These are phyloP conservation scores for Backusella parvicylindrica DNA, from an alignment of 192 early-diverging fungal species.

Conservation along the genomic window DNA sequence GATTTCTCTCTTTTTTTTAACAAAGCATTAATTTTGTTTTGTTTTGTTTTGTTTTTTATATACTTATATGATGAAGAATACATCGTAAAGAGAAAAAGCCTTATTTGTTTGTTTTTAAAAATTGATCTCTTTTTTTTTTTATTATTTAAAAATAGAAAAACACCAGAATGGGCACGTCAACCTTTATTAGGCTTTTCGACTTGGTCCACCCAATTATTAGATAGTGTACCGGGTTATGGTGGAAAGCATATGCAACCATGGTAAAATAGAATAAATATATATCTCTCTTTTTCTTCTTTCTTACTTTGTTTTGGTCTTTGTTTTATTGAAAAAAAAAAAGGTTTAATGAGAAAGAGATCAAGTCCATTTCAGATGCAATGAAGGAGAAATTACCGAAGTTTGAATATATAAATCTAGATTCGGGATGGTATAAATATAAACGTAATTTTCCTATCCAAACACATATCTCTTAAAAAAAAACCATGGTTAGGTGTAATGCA, in stretches of 20 bases:
- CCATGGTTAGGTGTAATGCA: constrained; percentile 19
- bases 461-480: neutral
- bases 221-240: constrained; percentile 32
- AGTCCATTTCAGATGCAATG: constrained; percentile 28
- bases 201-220: constrained; percentile 35
- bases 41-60: neutral
- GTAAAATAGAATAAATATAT: neutral
- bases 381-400: constrained; percentile 26
- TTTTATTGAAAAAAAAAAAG: neutral
- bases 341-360: constrained; percentile 27
- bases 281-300: neutral
- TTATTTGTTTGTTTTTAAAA: neutral
- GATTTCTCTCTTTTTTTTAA: neutral
- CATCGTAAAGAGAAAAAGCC: neutral
- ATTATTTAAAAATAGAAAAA: neutral
- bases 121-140: neutral
- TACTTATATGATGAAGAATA: neutral
- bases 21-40: neutral
- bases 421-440: constrained; percentile 30
- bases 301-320: neutral
- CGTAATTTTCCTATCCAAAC: neutral
- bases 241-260: constrained; percentile 27
- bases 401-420: constrained; percentile 36
- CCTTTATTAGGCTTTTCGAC: constrained; percentile 34
- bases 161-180: constrained; percentile 19